A percentile compares a stretch with the other conserved stretches of the same genome.
Evolutionary conservation across 352 stramenopile genomes (phyloP).

Genomic region (Globisporangium nagaii): DNA sequence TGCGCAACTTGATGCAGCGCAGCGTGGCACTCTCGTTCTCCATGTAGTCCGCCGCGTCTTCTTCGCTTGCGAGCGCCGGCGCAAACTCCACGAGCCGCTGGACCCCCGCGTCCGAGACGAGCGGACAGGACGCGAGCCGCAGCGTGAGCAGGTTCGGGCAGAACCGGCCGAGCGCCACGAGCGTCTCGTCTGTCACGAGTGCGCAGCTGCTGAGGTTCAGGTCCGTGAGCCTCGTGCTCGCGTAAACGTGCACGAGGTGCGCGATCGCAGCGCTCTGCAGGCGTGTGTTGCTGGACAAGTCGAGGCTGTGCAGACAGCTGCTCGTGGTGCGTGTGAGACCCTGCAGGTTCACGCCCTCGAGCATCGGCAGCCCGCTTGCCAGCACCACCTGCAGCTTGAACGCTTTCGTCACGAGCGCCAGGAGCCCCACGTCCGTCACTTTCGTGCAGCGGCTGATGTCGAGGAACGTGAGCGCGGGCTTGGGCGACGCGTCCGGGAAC

Average conservation of each 20-base stretch:
- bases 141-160: conserved; percentile 35
- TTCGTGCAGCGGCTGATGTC: conserved; percentile 52
- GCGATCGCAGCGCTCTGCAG: conserved; percentile 39
- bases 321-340: conserved; percentile 27
- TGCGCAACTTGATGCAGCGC: conserved; percentile 36
- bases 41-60: conserved; percentile 22
- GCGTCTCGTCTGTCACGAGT: conserved; percentile 46
- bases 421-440: conserved; percentile 49
- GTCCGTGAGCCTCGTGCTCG: conserved; percentile 20
- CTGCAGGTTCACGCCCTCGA: conserved; percentile 59
- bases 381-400: conserved; percentile 29
- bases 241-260: conserved; percentile 35
- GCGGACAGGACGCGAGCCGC: conserved; percentile 44
- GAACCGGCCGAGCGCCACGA: conserved; percentile 36
- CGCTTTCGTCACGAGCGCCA: conserved; percentile 42
- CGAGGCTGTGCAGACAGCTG: conserved; percentile 24
- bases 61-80: conserved; percentile 14
- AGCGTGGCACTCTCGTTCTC: conserved; percentile 12
- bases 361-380: conserved; percentile 30
- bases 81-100: conserved; percentile 35
- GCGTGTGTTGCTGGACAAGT: conserved; percentile 24
- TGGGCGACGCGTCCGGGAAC: conserved; percentile 35
- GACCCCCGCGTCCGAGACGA: conserved; percentile 50
- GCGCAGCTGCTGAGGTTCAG: conserved; percentile 54
- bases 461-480: conserved; percentile 27